Percentiles rank a stretch among this genome's conserved stretches.
Conservation (phyloP, 257 asterid species). For the Solanum piurae region DNA sequence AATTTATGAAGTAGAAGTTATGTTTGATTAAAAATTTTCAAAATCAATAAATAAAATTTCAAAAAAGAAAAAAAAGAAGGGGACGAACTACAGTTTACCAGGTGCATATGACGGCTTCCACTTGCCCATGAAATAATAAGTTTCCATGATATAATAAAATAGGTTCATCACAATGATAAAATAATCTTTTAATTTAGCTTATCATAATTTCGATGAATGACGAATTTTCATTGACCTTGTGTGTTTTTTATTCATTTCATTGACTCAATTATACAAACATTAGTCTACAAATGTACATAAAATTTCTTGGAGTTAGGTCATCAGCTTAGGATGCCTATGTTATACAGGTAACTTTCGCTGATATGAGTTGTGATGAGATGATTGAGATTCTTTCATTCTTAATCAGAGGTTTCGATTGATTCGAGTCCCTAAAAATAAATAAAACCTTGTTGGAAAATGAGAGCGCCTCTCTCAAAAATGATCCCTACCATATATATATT, state of each 20-base stretch:
- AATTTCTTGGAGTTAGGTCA: background rate
- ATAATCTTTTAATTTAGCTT: background rate
- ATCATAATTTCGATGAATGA: background rate
- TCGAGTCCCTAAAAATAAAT: accelerated
- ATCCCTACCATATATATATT: accelerated
- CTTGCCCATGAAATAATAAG: background rate
- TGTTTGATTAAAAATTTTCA: background rate
- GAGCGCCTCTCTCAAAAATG: accelerated
- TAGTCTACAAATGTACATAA: background rate
- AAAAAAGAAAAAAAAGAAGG: background rate
- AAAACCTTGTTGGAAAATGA: background rate
- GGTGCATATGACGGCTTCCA: background rate
- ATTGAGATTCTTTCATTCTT: background rate
- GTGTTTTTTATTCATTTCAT: background rate
- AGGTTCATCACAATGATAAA: background rate
- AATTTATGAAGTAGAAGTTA: background rate
- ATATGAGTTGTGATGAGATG: background rate
- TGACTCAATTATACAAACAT: background rate
- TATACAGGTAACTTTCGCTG: background rate
- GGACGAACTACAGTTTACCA: background rate
- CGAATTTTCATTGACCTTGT: background rate
- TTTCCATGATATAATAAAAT: background rate
- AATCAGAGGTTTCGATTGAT: accelerated
- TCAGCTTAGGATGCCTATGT: background rate
- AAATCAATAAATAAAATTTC: background rate